These are phyloP conservation scores for Lentinula novae-zelandiae DNA, from an alignment of 1,284 basidiomycete genomes.

Conservation along the genomic window DNA sequence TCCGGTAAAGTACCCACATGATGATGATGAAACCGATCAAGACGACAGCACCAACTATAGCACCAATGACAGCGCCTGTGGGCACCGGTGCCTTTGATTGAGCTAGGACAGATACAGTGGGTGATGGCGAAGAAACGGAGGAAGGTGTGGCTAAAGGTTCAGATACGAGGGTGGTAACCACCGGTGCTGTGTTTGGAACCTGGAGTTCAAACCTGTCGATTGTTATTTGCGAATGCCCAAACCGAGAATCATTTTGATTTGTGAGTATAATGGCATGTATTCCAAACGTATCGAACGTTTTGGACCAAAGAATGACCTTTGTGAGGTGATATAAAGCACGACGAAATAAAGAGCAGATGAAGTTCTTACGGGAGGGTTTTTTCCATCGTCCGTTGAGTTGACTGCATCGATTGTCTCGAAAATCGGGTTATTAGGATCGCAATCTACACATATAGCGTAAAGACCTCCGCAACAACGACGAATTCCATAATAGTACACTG, in stretches of 20 bases:
- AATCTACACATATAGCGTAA: conserved; percentile 21
- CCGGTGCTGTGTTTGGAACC: conserved; percentile 13
- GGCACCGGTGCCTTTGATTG: no score
- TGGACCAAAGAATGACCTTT: conserved; percentile 6
- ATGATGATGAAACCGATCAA: background rate
- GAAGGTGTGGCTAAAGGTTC: background rate
- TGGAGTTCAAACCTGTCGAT: conserved; percentile 26
- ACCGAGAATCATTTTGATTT: conserved; percentile 18
- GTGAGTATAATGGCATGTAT: conserved; percentile 25
- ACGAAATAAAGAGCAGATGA: conserved; percentile 13
- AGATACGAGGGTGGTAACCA: background rate
- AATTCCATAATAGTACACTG: conserved; percentile 29
- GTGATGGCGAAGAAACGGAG: background rate
- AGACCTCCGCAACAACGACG: conserved; percentile 18
- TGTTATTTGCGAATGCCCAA: conserved; percentile 26
- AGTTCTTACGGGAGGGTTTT: conserved; percentile 24
- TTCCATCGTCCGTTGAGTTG: conserved; percentile 24
- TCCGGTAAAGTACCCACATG: background rate
- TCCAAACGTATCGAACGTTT: conserved; percentile 11
- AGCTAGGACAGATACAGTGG: background rate
- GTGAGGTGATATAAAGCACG: conserved; percentile 21
- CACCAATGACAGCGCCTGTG: background rate
- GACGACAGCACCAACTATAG: background rate
- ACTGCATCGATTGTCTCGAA: conserved; percentile 25
- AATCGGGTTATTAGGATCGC: conserved; percentile 23